Evolutionary conservation across 495 filamentous ascomycete species (phyloP), one percentile per base, ranked within the genome.

Genomic region (Aspergillus hancockii): DNA sequence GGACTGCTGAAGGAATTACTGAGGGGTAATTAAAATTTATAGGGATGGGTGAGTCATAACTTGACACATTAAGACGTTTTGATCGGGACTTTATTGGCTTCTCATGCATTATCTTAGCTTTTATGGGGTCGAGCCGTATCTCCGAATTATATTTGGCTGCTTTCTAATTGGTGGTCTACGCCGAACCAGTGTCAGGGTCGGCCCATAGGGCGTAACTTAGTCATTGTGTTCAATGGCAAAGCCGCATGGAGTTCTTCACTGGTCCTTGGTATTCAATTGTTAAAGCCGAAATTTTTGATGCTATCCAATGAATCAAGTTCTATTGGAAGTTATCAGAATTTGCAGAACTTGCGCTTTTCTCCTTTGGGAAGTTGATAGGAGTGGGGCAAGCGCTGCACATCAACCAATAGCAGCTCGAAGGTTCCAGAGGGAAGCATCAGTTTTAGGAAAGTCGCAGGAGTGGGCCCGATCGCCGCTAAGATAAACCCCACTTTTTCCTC

Each of bases 301-400:
- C 3, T 28, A 28, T 40, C 36, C 3, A 3, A 40, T 13, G 36
- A 12, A 13, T 40, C 12, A 40, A 4, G 12, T n/a, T 40, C 16
- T 2, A 13, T 40, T 40, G 16, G 12, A 40, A n/a, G 12, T 12
- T n/a, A n/a, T n/a, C 16, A 45, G 5, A 19, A 19, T 45, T 16
- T 21, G 41, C 41, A 18, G 18, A 21, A 19, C 19, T 45, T 3
- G 25, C 4, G 14, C 41, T 8, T 19, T 8, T 45, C 41, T 9
- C 41, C 3, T 45, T 45, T 45, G 41, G 41, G 41, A 45, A 45
- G 41, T 45, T 45, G 41, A 45, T 21, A 9, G 41, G 41, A 45
- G 41, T 45, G 41, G 41, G 18, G 14, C 34, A 4, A 2, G 4
- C 9, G 3, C 9, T 10, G 2, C 3, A 10, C 34, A 9, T 36